Base-by-base conservation (phyloP, 352 stramenopile genomes). In the Globisporangium middletonii region DNA sequence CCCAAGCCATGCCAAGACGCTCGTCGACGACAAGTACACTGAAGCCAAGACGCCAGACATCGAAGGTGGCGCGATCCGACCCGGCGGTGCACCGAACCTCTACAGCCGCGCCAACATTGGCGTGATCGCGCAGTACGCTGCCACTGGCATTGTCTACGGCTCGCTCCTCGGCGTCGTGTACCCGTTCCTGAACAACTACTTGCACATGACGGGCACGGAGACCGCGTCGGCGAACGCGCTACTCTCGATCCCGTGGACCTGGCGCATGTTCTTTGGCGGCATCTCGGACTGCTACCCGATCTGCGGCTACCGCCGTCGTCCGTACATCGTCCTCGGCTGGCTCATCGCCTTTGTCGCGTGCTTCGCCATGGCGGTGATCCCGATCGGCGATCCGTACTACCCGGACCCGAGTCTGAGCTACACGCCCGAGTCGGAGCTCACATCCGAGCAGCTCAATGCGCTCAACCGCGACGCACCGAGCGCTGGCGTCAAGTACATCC, bases 231-330 rank as follows among this genome's bases (percentile, higher is more conserved):
- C 52, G 13, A 63, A 33, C 33, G 59, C 60, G 7, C n/a, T 83
- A 13, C 57, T 85, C 6, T 67, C 64, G 55, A 62, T 88, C 12
- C 71, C 71, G 37, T 88, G 75, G 74, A 71, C 60, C 2, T 81
- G 79, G 57, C 82, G 83, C 48, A 69, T 83, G 16, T 58, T 84
- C 23, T 79, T 83, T 57, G 79, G 79, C 43, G 69, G 82, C 41
- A 26, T 80, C 35, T 63, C 69, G 18, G 69, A 80, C 47, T 61
- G 53, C 38, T 58, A 63, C 8, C 72, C 72, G 13, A 69, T 81
- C 50, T 69, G 59, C 23, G 66, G 67, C 43, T 78, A 73, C 59
- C 67, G 68, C 35, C 65, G 72, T 1, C 62, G 67, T 8, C 70
- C 69, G 37, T 81, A 78, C 59, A 75, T 81, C 33, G 26, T 88